Percentiles rank a stretch among this genome's conserved stretches.
phyloP scores from a whole-genome alignment of 2,329 filamentous ascomycete genomes.

The Fusarium vanettenii region DNA sequence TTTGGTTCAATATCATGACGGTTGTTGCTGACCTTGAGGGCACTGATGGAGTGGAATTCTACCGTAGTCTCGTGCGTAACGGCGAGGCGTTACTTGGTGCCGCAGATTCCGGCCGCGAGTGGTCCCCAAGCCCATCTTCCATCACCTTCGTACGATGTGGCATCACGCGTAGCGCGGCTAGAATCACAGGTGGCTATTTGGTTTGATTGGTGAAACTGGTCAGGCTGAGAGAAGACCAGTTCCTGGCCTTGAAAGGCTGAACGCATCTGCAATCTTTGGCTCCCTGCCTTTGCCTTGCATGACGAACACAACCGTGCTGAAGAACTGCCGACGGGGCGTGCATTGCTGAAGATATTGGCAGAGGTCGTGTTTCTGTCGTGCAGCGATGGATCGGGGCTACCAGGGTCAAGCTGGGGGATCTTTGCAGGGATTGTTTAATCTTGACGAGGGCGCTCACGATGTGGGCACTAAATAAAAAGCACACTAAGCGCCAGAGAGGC shows the following conservation, averaged over 20 bases:
- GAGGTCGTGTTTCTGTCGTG: slow-evolving; percentile 21
- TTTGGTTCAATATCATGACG: not conserved
- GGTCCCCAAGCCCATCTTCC: slow-evolving; percentile 8
- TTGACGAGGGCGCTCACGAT: not conserved
- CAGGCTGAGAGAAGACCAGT: slow-evolving; percentile 6
- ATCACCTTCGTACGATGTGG: slow-evolving; percentile 10
- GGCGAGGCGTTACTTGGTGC: slow-evolving; percentile 33
- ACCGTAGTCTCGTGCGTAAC: slow-evolving; percentile 2
- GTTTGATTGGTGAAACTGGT: slow-evolving; percentile 18
- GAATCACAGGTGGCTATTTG: slow-evolving; percentile 27
- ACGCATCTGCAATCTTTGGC: not conserved
- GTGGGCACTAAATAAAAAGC: not conserved
- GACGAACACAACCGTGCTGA: not conserved
- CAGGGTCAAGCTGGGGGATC: slow-evolving; percentile 38
- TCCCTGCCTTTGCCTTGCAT: not conserved
- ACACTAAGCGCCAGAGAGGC: not conserved
- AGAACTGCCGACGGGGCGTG: not conserved
- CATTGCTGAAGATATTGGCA: not conserved
- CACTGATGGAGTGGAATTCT: not conserved
- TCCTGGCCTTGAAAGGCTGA: slow-evolving; percentile 16
- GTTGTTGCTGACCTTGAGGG: not conserved
- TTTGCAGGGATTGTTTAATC: slow-evolving; percentile 24
- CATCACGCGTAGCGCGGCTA: slow-evolving; percentile 15
- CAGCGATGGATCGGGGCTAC: slow-evolving; percentile 30
- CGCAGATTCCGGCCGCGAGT: slow-evolving; percentile 21